Evolutionary conservation across 768 basidiomycete species (phyloP), one percentile per base, ranked within the genome.

Genomic region (Paxillus ammoniavirescens): DNA sequence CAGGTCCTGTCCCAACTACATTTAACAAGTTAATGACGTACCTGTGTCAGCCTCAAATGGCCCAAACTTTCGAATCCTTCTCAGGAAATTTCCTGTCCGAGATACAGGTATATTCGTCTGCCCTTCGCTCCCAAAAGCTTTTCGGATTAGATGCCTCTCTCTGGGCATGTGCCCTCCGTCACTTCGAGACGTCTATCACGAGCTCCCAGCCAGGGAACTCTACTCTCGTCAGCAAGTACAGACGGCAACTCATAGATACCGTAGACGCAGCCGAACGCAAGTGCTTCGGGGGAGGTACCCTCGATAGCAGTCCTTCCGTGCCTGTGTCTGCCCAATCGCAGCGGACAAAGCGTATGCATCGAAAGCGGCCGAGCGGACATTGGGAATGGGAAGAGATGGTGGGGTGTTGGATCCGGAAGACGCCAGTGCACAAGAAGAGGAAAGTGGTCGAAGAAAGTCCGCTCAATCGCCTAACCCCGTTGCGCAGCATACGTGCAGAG

Each of bases 261-360:
- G 75, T 81, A 15, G 82, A 82, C 26, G 72, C 73, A n/a, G 81
- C 81, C 10, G 82, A 84, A 63, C 61, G 66, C 36, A 70, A 73
- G 40, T 81, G 77, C 53, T 79, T 78, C 36, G 76, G 74, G 28
- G 48, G 61, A 18, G 50, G 47, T 42, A 21, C 41, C 15, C 44
- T 48, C 8, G 44, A 49, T 41, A 54, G 42, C 42, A 62, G 63
- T 44, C 64, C 63, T 23, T 36, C 57, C 36, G 45, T 59, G 6
- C 36, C 53, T n/a, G 57, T 56, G 6, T 50, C 61, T 23, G 31
- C 36, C 13, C 55, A 28, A 43, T 33, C 49, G 4, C 47, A 51
- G 23, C 45, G 47, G 26, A 42, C 42, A 21, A 48, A 52, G 38
- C 50, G 47, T 21, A 42, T 42, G 31, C 60, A 53, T 18, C 55